phyloP scores from a whole-genome alignment of 371 early-diverging fungal species.

The Nosema muscidifuracis region DNA sequence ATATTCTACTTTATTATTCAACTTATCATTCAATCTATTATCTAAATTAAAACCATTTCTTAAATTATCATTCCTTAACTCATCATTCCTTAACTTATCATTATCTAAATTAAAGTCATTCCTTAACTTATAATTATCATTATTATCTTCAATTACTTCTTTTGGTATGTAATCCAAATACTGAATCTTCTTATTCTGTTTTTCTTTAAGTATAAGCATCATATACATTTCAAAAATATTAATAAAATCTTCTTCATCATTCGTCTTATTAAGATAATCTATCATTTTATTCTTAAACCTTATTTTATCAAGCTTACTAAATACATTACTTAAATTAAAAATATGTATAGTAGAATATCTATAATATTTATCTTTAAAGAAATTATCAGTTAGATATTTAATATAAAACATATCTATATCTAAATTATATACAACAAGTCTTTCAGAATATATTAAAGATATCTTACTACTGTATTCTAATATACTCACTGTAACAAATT shows the following conservation, averaged over 20 bases:
- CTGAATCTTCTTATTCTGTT: neutral
- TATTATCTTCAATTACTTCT: neutral
- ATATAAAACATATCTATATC: neutral
- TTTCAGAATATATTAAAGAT: conserved; percentile 20
- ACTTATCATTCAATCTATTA: too few relatives aligned
- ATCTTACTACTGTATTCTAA: neutral
- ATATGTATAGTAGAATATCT: neutral
- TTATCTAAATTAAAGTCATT: too few relatives aligned
- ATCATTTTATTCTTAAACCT: neutral
- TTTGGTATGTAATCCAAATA: neutral
- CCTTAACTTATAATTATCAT: too few relatives aligned
- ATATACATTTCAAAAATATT: neutral
- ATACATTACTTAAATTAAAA: neutral
- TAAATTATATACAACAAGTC: conserved; percentile 18
- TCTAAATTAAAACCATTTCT: too few relatives aligned
- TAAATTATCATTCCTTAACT: too few relatives aligned
- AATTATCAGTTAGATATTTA: neutral
- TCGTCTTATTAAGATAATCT: neutral
- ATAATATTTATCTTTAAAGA: neutral
- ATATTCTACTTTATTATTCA: too few relatives aligned
- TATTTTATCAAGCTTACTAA: neutral
- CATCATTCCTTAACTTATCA: too few relatives aligned
- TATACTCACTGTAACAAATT: neutral
- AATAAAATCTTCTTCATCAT: neutral
- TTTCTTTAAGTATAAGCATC: neutral